Base-by-base conservation (phyloP, 768 basidiomycete genomes). In the Hericium coralloides region DNA sequence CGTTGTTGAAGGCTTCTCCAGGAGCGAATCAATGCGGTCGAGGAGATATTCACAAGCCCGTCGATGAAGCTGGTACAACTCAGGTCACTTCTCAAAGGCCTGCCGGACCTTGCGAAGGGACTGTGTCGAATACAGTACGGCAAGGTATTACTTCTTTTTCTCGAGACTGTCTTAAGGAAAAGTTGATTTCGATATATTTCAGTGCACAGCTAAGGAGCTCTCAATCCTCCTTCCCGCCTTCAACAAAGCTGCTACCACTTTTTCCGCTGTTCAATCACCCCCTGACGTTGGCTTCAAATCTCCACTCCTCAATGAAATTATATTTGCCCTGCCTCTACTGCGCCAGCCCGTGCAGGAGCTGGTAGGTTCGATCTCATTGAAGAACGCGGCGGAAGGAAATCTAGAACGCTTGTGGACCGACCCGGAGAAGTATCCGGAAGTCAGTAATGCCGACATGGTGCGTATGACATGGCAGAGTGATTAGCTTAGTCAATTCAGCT, bases 101-200 rank as follows among this genome's bases (percentile, higher is more conserved):
- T 93, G n/a, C 93, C 94, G 0, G 94, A 98, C 67, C 80, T 98
- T 49, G 83, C 88, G 0, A 87, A 81, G 66, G 95, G 95, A 0
- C 72, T 98, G 15, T 87, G 85, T 59, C 76, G 93, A 31, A 88
- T 98, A 36, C 92, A 95, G 65, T 95, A 95, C 63, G 89, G 92
- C 49, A 89, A 92, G 74, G 92, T 92, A 61, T 61, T 74, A 59
- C n/a, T 45, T 26, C 26, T 12, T 49, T 18, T 49, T 12, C 18
- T 49, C 39, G 39, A 22, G n/a, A n/a, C n/a, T n/a, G n/a, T n/a
- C n/a, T n/a, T n/a, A n/a, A 17, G 25, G 20, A 31, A 7, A 17
- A 49, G 22, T 49, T 57, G 36, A 59, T 2, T 39, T 12, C 37
- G 31, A 3, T 4, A 23, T 8, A 47, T 18, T 49, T 17, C 41